Conservation (phyloP, 169 alveolate species). For the Besnoitia besnoiti region DNA sequence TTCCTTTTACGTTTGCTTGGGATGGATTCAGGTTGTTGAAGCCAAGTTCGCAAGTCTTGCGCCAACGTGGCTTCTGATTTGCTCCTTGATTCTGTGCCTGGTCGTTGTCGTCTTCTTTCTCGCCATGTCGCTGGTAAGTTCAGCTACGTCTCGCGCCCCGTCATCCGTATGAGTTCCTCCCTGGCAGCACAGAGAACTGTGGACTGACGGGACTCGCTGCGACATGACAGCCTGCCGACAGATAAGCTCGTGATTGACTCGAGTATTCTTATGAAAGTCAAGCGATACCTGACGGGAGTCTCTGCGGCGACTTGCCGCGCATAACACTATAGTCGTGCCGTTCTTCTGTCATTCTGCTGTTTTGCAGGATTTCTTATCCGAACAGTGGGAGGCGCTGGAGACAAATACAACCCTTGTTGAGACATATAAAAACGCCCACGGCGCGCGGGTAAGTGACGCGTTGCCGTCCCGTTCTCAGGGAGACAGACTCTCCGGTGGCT, state of each 20-base stretch:
- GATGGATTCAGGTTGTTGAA: not conserved
- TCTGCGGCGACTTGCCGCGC: not conserved
- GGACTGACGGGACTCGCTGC: not conserved
- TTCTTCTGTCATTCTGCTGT: not conserved
- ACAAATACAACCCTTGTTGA: constrained; percentile 67
- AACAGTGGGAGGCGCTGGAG: constrained; percentile 70
- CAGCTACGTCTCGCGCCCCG: too few relatives aligned
- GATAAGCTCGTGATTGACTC: too few relatives aligned
- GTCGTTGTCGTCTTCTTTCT: constrained; percentile 55
- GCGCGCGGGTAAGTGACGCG: constrained; percentile 47
- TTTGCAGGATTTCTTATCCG: constrained; percentile 63
- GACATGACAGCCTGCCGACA: too few relatives aligned
- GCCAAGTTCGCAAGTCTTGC: not conserved
- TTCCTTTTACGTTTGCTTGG: not conserved
- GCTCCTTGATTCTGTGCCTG: constrained; percentile 28
- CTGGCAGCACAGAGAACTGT: not conserved
- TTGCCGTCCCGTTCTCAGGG: too few relatives aligned
- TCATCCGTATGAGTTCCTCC: not conserved
- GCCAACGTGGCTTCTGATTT: constrained; percentile 12
- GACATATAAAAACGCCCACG: constrained; percentile 62
- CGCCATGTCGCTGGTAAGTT: constrained; percentile 59
- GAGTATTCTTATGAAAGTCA: too few relatives aligned
- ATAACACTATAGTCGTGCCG: not conserved
- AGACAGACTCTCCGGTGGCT: too few relatives aligned
- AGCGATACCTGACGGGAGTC: too few relatives aligned